Evolutionary conservation across 495 filamentous ascomycete genomes (phyloP).

Genomic region (Aspergillus diversus): DNA sequence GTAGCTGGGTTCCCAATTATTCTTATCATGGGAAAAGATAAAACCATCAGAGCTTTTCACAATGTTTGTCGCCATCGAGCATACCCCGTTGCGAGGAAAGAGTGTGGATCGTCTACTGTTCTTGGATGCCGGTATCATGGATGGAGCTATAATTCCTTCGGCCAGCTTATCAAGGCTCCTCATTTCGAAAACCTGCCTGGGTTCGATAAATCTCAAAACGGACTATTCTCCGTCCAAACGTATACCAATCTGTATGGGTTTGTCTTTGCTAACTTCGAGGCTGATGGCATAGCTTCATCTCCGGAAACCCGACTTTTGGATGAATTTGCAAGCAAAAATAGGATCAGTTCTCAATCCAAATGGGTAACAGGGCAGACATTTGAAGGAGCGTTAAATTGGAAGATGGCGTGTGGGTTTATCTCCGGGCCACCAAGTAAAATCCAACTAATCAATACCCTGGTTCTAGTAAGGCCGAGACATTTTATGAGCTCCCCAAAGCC

Average conservation of each 20-base stretch:
- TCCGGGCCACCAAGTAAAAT: neutral
- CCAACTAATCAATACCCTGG: neutral
- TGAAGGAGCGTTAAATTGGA: slow-evolving; percentile 52
- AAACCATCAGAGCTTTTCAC: slow-evolving; percentile 58
- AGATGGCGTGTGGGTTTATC: slow-evolving; percentile 32
- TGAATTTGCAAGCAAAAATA: slow-evolving; percentile 18
- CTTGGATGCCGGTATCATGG: slow-evolving; percentile 65
- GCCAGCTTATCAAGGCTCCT: slow-evolving; percentile 61
- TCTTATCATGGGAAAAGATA: slow-evolving; percentile 50
- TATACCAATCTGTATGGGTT: slow-evolving; percentile 34
- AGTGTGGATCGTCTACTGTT: slow-evolving; percentile 52
- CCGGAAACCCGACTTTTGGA: slow-evolving; percentile 20
- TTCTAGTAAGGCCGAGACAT: neutral
- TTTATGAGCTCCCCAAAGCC: slow-evolving; percentile 2
- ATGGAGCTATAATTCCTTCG: slow-evolving; percentile 61
- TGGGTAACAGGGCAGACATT: slow-evolving; percentile 44
- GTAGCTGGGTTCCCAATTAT: slow-evolving; percentile 54
- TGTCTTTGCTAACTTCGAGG: slow-evolving; percentile 51
- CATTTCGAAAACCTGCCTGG: slow-evolving; percentile 57
- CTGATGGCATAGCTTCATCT: slow-evolving; percentile 21
- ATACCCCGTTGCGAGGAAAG: slow-evolving; percentile 56
- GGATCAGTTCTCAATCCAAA: slow-evolving; percentile 17
- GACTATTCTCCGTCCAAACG: slow-evolving; percentile 50
- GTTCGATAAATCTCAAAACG: slow-evolving; percentile 58
- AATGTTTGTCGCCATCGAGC: slow-evolving; percentile 64